Percentiles rank a stretch among this genome's conserved stretches.
Conservation (phyloP, 2,329 filamentous ascomycete species). For the Colletotrichum agaves region DNA sequence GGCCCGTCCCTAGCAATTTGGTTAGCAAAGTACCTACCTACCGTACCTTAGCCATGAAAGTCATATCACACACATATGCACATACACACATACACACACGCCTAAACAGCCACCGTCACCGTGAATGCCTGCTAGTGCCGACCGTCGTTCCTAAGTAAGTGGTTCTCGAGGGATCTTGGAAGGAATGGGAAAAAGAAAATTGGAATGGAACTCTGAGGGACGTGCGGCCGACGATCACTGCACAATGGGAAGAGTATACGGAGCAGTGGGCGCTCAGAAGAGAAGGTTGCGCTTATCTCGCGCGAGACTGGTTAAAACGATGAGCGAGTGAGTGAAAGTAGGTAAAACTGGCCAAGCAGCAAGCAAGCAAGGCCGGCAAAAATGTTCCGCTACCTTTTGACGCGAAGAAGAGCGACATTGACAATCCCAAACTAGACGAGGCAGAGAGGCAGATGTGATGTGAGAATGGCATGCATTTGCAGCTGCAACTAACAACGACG, state of each 20-base stretch:
- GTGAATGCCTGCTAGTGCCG: constrained; percentile 3
- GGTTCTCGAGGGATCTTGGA: neutral
- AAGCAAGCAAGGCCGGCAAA: neutral
- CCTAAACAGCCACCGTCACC: neutral
- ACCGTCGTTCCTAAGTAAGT: neutral
- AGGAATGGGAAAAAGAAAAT: neutral
- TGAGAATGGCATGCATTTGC: constrained; percentile 39
- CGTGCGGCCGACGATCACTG: constrained; percentile 26
- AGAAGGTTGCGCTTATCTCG: constrained; percentile 26
- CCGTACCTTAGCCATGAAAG: constrained; percentile 9
- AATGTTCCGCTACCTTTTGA: constrained; percentile 17
- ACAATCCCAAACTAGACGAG: neutral
- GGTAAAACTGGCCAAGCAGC: constrained; percentile 2
- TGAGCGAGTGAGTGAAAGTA: neutral
- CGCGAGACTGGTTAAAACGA: constrained; percentile 23
- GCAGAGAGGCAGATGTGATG: constrained; percentile 19
- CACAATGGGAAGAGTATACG: neutral
- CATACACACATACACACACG: constrained; percentile 1
- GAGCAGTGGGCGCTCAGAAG: neutral
- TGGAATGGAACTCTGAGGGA: neutral
- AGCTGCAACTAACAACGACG: constrained; percentile 32
- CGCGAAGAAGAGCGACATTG: neutral
- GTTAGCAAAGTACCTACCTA: too few species aligned
- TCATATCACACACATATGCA: neutral
- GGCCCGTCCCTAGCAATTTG: constrained; percentile 38